Evolutionary conservation across 2,329 filamentous ascomycete genomes (phyloP).

Genomic region (Aureobasidium sp.): DNA sequence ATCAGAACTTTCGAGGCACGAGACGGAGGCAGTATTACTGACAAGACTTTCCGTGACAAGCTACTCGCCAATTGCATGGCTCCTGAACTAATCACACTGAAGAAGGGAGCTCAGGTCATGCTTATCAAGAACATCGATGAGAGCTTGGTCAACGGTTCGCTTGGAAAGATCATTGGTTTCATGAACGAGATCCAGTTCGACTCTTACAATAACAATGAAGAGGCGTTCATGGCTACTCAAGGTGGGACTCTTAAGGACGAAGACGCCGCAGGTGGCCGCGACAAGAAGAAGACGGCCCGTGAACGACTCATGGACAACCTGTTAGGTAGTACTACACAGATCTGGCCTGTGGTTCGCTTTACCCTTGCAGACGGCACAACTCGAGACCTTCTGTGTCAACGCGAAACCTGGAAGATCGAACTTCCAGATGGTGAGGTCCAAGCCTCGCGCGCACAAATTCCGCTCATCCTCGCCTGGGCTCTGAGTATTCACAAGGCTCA

Average conservation of each 20-base stretch:
- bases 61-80: constrained; percentile 90
- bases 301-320: constrained; percentile 50
- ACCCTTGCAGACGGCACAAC: constrained; percentile 68
- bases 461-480: constrained; percentile 92
- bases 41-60: constrained; percentile 64
- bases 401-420: constrained; percentile 94
- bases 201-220: constrained; percentile 51
- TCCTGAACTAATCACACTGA: constrained; percentile 69
- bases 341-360: constrained; percentile 83
- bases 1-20: constrained; percentile 61
- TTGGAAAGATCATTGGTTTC: constrained; percentile 78
- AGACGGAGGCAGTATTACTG: constrained; percentile 63
- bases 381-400: constrained; percentile 71
- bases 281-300: constrained; percentile 22
- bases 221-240: constrained; percentile 43
- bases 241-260: constrained; percentile 40
- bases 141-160: constrained; percentile 83
- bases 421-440: constrained; percentile 92
- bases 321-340: constrained; percentile 44
- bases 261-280: constrained; percentile 26
- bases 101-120: constrained; percentile 95
- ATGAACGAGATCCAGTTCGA: constrained; percentile 62
- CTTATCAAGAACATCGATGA: constrained; percentile 99
- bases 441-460: constrained; percentile 67
- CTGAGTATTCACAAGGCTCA: constrained; percentile 97